Evolutionary conservation across 1,284 basidiomycete species (phyloP).

Genomic region (Cutaneotrichosporon mucoides): DNA sequence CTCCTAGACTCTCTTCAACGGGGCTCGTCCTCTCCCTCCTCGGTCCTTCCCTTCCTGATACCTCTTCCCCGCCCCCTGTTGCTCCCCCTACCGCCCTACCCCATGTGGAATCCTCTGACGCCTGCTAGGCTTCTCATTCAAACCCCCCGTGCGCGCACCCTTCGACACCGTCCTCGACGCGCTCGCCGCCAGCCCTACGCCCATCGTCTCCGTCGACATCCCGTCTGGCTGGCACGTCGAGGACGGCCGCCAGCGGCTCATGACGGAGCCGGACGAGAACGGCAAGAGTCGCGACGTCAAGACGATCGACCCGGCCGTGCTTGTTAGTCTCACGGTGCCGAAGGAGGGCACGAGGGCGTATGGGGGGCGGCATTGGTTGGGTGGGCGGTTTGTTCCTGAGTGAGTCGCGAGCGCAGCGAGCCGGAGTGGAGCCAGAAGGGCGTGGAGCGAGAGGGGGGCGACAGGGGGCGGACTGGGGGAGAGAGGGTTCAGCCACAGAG

Average conservation of each 20-base stretch:
- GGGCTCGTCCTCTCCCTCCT: no score
- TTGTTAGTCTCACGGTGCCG: conserved; percentile 89
- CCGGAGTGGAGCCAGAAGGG: no score
- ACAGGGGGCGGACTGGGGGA: no score
- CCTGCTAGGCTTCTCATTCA: conserved; percentile 77
- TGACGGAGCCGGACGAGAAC: conserved; percentile 34
- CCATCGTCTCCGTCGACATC: conserved; percentile 89
- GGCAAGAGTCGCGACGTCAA: conserved; percentile 40
- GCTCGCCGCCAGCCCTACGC: conserved; percentile 61
- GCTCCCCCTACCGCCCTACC: no score
- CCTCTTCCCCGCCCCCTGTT: no score
- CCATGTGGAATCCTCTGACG: background rate
- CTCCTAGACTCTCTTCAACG: no score
- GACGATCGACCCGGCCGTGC: conserved; percentile 65
- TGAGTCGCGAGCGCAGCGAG: conserved; percentile 35
- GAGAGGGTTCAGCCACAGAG: no score
- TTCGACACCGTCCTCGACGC: conserved; percentile 73
- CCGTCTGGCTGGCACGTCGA: conserved; percentile 91
- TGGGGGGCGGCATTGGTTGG: conserved; percentile 80
- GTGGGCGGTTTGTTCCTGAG: conserved; percentile 86
- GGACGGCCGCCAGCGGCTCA: conserved; percentile 36
- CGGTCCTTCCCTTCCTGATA: no score
- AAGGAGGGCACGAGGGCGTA: conserved; percentile 79
- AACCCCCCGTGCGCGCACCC: conserved; percentile 77
- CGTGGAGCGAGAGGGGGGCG: no score